Conservation (phyloP, 2,329 filamentous ascomycete species). For the Diaporthe vaccinii region DNA sequence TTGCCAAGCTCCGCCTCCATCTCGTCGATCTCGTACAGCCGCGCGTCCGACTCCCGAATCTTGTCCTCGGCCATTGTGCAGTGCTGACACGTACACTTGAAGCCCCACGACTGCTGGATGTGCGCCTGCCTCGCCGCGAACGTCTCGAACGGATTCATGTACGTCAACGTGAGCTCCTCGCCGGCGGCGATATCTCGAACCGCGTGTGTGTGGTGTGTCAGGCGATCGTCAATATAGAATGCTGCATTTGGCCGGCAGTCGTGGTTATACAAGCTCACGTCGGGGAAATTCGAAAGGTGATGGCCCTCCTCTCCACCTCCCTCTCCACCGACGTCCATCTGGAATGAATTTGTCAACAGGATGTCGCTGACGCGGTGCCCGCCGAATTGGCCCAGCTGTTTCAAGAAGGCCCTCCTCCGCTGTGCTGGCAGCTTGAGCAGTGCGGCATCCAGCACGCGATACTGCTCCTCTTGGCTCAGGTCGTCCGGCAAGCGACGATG, state of each 20-base stretch:
- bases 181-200: conserved; percentile 48
- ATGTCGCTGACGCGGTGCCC: conserved; percentile 46
- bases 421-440: conserved; percentile 41
- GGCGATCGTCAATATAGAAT: conserved; percentile 47
- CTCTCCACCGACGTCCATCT: conserved; percentile 39
- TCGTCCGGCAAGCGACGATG: conserved; percentile 44
- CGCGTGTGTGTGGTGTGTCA: conserved; percentile 52
- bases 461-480: conserved; percentile 41
- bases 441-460: conserved; percentile 44
- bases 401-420: conserved; percentile 42
- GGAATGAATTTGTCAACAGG: conserved; percentile 47
- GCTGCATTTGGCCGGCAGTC: conserved; percentile 54
- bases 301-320: conserved; percentile 7
- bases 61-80: conserved; percentile 44
- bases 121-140: conserved; percentile 45
- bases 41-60: conserved; percentile 45
- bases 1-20: conserved; percentile 34
- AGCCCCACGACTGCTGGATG: conserved; percentile 51
- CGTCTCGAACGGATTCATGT: conserved; percentile 51
- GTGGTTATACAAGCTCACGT: conserved; percentile 53
- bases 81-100: conserved; percentile 52
- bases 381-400: conserved; percentile 44
- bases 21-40: conserved; percentile 48
- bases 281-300: conserved; percentile 47
- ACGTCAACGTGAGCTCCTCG: conserved; percentile 54